phyloP scores from a whole-genome alignment of 345 rosid species.

The rapeseed (Brassica napus) region Da-Ae NC_063452.1:50202501-50203000 shows the following conservation, averaged over 20 bases:
- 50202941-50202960: not conserved
- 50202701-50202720: slow-evolving; percentile 8
- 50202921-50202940: not conserved
- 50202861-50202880: not conserved
- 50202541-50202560: not conserved
- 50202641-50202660: too few species aligned
- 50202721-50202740: slow-evolving; percentile 13
- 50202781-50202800: slow-evolving; percentile 12
- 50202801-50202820: not conserved
- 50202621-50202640: too few species aligned
- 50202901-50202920: not conserved
- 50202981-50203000: not conserved
- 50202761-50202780: slow-evolving; percentile 11
- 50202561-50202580: slow-evolving; percentile 4
- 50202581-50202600: slow-evolving; percentile 33
- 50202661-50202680: not conserved
- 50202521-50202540: not conserved
- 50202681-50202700: not conserved
- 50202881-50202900: not conserved
- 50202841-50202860: not conserved
- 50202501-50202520: not conserved
- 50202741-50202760: slow-evolving; percentile 16
- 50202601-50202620: slow-evolving; percentile 21
- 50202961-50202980: slow-evolving; percentile 9
- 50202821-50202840: not conserved